Conservation (phyloP, 495 filamentous ascomycete species). For the Penicillium dipodomyicola region DNA sequence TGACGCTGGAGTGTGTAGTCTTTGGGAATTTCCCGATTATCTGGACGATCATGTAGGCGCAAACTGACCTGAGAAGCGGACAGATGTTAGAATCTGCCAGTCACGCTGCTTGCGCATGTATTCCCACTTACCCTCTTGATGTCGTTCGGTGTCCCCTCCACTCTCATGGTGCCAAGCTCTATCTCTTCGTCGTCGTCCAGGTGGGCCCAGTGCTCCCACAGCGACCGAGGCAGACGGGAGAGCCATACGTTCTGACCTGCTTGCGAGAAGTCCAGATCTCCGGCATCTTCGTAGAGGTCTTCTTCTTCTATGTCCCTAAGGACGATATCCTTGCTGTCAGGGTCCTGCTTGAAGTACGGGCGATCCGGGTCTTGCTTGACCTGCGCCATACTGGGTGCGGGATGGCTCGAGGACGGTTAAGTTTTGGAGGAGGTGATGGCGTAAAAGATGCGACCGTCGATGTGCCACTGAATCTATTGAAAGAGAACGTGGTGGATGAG, state of each 20-base stretch:
- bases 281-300: conserved; percentile 82
- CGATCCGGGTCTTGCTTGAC: conserved; percentile 27
- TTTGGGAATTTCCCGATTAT: conserved; percentile 68
- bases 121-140: conserved; percentile 46
- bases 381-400: conserved; percentile 28
- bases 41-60: conserved; percentile 51
- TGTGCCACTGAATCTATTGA: background rate
- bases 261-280: conserved; percentile 74
- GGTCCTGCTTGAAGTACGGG: conserved; percentile 41
- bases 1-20: conserved; percentile 76
- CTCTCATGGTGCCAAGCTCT: conserved; percentile 73
- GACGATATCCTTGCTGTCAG: conserved; percentile 55
- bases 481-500: background rate
- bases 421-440: too few relatives aligned
- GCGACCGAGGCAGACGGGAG: conserved; percentile 69
- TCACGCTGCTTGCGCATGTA: background rate
- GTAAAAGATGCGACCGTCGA: conserved; percentile 1
- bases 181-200: conserved; percentile 61
- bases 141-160: conserved; percentile 55
- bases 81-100: conserved; percentile 1
- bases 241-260: conserved; percentile 62
- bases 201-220: conserved; percentile 68
- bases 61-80: conserved; percentile 44
- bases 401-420: background rate
- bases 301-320: conserved; percentile 65